A percentile compares a stretch with the other conserved stretches of the same genome.
These are phyloP conservation scores for Erodium trifolium DNA, from an alignment of 441 rosid genomes.

Conservation along the genomic window DNA sequence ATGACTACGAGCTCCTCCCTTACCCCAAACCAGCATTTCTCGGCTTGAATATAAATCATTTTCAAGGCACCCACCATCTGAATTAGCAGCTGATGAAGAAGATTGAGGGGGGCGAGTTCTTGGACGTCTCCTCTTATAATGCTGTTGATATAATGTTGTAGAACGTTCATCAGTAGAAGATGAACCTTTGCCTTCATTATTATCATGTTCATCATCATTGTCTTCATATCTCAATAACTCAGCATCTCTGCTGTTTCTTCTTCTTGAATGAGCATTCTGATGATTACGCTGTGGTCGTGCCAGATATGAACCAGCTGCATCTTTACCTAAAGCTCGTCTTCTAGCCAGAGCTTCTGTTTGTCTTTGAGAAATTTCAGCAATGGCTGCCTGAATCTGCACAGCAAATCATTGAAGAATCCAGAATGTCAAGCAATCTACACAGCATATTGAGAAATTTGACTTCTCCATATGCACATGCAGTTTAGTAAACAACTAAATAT, in stretches of 20 bases:
- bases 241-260: conserved; percentile 34
- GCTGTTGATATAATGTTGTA: conserved; percentile 34
- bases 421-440: neutral
- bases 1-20: conserved; percentile 63
- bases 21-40: conserved; percentile 56
- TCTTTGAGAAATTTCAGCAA: conserved; percentile 52
- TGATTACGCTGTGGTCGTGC: conserved; percentile 34
- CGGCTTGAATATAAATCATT: conserved; percentile 3
- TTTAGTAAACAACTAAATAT: neutral
- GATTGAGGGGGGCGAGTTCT: conserved; percentile 42
- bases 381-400: conserved; percentile 64
- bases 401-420: conserved; percentile 18
- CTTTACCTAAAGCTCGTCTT: conserved; percentile 48
- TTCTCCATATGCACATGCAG: neutral
- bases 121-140: conserved; percentile 28
- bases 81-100: conserved; percentile 39
- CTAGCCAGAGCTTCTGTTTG: conserved; percentile 58
- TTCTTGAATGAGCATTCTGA: conserved; percentile 32
- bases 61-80: conserved; percentile 32
- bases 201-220: conserved; percentile 44
- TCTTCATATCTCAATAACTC: conserved; percentile 44
- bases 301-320: conserved; percentile 28
- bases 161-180: conserved; percentile 68
- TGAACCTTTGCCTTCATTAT: conserved; percentile 47
- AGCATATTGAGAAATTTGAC: neutral